A percentile compares a stretch with the other conserved stretches of the same genome.
phyloP scores from a whole-genome alignment of 441 rosid genomes.

The Brassica hybrid region DNA sequence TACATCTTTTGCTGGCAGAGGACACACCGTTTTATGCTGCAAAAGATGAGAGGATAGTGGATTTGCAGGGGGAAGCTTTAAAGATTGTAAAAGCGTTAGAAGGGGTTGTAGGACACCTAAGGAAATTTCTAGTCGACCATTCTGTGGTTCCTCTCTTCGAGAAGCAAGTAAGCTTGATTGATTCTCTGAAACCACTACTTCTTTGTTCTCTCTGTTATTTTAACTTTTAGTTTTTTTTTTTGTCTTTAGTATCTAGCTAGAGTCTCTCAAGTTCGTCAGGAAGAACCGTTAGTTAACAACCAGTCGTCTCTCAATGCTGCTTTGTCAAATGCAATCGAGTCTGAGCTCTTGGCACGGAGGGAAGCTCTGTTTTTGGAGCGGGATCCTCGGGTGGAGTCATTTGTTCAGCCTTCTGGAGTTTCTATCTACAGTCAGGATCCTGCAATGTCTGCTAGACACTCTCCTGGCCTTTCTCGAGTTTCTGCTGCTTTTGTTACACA shows the following conservation, averaged over 20 bases:
- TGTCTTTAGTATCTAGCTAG: conserved; percentile 46
- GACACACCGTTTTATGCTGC: conserved; percentile 60
- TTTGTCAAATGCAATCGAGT: conserved; percentile 41
- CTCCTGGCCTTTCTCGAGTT: conserved; percentile 53
- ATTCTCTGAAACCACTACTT: background rate
- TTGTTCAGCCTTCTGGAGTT: conserved; percentile 52
- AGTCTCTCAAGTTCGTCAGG: conserved; percentile 56
- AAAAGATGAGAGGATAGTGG: conserved; percentile 57
- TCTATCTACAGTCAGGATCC: conserved; percentile 62
- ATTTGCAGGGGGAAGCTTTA: conserved; percentile 64
- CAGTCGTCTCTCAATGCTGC: conserved; percentile 46
- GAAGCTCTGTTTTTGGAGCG: conserved; percentile 57
- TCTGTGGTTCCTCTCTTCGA: conserved; percentile 75
- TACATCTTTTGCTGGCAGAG: conserved; percentile 43
- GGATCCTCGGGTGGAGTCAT: conserved; percentile 57
- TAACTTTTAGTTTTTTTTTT: conserved; percentile 12
- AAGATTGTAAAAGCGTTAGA: conserved; percentile 66
- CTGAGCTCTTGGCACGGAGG: conserved; percentile 57
- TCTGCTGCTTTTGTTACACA: conserved; percentile 62
- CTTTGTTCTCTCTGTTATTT: conserved; percentile 3
- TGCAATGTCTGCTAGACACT: conserved; percentile 46
- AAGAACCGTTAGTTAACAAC: conserved; percentile 54
- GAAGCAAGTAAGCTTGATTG: conserved; percentile 52
- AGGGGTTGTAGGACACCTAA: conserved; percentile 49
- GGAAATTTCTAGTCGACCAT: conserved; percentile 75